Conservation (phyloP, 2,329 filamentous ascomycete species). For the Colletotrichum australisinense region DNA sequence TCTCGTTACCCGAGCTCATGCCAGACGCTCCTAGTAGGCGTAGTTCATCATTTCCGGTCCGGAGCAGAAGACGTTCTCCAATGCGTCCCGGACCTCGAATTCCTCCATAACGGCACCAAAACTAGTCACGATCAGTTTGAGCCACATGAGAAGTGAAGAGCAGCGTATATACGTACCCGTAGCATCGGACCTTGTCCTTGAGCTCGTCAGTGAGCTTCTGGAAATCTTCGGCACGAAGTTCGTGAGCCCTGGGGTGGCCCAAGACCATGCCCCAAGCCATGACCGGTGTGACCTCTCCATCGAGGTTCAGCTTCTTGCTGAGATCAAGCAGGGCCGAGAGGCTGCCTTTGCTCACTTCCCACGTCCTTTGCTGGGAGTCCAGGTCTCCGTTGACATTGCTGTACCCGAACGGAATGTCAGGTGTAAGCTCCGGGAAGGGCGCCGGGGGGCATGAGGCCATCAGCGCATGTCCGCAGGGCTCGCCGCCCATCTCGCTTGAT, state of each 20-base stretch:
- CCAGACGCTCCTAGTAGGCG: not conserved
- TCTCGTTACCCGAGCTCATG: not conserved
- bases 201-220: slow-evolving; percentile 79
- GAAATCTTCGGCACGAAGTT: slow-evolving; percentile 77
- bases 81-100: slow-evolving; percentile 80
- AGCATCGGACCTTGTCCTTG: slow-evolving; percentile 86
- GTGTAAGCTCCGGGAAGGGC: slow-evolving; percentile 60
- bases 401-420: slow-evolving; percentile 65
- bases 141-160: not conserved
- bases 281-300: slow-evolving; percentile 92
- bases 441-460: slow-evolving; percentile 93
- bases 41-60: slow-evolving; percentile 33
- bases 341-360: slow-evolving; percentile 81
- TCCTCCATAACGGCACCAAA: slow-evolving; percentile 75
- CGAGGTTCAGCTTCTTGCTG: slow-evolving; percentile 83
- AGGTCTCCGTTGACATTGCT: slow-evolving; percentile 48
- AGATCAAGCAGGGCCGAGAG: slow-evolving; percentile 86
- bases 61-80: slow-evolving; percentile 74
- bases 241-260: slow-evolving; percentile 74
- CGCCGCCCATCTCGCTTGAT: slow-evolving; percentile 68
- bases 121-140: slow-evolving; percentile 46
- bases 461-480: slow-evolving; percentile 87
- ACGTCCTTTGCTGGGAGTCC: slow-evolving; percentile 76
- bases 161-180: slow-evolving; percentile 75
- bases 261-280: slow-evolving; percentile 93